phyloP scores from a whole-genome alignment of 768 basidiomycete species.

The Boletales sp. region DNA sequence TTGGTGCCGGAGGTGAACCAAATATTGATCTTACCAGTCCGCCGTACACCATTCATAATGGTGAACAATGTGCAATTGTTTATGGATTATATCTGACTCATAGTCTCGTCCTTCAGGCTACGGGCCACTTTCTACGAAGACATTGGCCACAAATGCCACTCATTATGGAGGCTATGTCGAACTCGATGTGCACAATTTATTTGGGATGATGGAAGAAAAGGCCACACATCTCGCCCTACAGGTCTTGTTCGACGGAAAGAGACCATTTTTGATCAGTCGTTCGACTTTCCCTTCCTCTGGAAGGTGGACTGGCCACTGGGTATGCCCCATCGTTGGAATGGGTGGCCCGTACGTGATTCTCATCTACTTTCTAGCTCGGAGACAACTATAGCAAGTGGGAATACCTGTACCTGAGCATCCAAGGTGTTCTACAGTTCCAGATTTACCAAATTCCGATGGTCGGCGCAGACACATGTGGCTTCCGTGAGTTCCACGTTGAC shows the following conservation, averaged over 20 bases:
- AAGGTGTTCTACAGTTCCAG: conserved; percentile 80
- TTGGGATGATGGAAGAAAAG: conserved; percentile 68
- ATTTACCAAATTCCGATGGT: conserved; percentile 82
- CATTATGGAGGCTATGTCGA: conserved; percentile 60
- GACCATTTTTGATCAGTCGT: conserved; percentile 69
- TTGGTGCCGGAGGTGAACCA: conserved; percentile 48
- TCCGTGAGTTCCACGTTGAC: conserved; percentile 17
- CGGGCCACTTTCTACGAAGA: conserved; percentile 49
- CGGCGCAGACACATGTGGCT: conserved; percentile 62
- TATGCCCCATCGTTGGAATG: conserved; percentile 15
- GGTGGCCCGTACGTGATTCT: background rate
- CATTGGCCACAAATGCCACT: conserved; percentile 69
- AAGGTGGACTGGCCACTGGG: conserved; percentile 73
- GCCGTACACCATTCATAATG: conserved; percentile 71
- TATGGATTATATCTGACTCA: background rate
- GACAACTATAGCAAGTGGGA: conserved; percentile 77
- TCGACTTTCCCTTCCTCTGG: conserved; percentile 69
- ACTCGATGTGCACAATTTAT: conserved; percentile 67
- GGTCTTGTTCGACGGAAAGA: conserved; percentile 50
- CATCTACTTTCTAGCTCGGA: conserved; percentile 46
- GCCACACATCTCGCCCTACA: conserved; percentile 59
- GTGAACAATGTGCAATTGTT: conserved; percentile 31
- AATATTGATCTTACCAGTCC: conserved; percentile 53
- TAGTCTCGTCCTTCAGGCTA: conserved; percentile 32
- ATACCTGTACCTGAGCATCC: conserved; percentile 66